Percentiles rank a stretch among this genome's conserved stretches.
Evolutionary conservation across 768 basidiomycete genomes (phyloP).

Genomic region (Amanita exitialis): DNA sequence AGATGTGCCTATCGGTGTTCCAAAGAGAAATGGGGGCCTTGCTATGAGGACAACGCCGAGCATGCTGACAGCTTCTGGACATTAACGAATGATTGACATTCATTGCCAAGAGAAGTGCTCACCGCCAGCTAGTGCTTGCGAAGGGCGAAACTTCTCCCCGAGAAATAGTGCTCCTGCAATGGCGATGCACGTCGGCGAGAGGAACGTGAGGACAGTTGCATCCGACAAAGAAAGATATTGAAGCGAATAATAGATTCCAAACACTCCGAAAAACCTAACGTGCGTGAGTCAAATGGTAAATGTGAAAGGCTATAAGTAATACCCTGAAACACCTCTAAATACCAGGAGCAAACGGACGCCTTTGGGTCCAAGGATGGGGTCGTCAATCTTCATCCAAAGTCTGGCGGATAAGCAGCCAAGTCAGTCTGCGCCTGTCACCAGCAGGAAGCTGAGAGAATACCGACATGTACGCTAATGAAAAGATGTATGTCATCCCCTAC

Average conservation of each 20-base stretch:
- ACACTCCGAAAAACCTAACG: conserved; percentile 60
- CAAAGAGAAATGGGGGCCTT: conserved; percentile 68
- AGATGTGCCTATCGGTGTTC: conserved; percentile 12
- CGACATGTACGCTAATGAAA: conserved; percentile 41
- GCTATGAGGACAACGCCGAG: conserved; percentile 76
- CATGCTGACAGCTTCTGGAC: conserved; percentile 51
- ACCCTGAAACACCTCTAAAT: conserved; percentile 59
- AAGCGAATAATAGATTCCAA: conserved; percentile 61
- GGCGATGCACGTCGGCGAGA: conserved; percentile 57
- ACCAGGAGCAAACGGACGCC: conserved; percentile 50
- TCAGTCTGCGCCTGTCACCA: background rate
- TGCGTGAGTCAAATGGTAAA: background rate
- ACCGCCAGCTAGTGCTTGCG: conserved; percentile 43
- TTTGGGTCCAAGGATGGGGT: conserved; percentile 63
- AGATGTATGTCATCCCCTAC: conserved; percentile 42
- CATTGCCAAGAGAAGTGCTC: conserved; percentile 9
- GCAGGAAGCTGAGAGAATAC: conserved; percentile 16
- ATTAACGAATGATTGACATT: background rate
- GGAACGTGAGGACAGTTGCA: conserved; percentile 67
- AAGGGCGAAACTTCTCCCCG: conserved; percentile 45
- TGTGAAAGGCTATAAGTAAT: conserved; percentile 7
- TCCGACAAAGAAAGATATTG: conserved; percentile 73
- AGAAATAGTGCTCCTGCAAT: conserved; percentile 53
- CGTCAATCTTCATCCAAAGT: conserved; percentile 13
- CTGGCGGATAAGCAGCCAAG: no score